phyloP scores from a whole-genome alignment of 2,329 filamentous ascomycete species.

The Torrubiellomyces zombiae region DNA sequence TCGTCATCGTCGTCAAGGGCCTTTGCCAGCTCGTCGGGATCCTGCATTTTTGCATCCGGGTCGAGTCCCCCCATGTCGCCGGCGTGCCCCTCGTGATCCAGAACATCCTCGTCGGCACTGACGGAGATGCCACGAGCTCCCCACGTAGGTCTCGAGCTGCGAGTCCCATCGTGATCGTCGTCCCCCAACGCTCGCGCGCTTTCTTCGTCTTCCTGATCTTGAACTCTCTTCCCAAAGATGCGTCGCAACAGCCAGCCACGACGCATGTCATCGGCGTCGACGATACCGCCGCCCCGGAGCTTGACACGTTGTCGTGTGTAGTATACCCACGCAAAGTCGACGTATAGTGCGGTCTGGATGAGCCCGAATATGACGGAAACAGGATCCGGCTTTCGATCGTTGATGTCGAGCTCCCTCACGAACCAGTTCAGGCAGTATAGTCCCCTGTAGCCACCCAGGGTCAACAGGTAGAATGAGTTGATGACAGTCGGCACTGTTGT shows the following conservation, averaged over 20 bases:
- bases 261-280: constrained; percentile 76
- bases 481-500: constrained; percentile 94
- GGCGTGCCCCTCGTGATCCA: constrained; percentile 32
- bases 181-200: constrained; percentile 30
- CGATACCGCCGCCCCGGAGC: constrained; percentile 68
- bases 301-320: constrained; percentile 87
- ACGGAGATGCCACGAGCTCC: constrained; percentile 48
- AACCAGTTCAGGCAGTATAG: constrained; percentile 93
- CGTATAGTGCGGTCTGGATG: constrained; percentile 75
- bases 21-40: constrained; percentile 46
- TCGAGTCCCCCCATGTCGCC: constrained; percentile 29
- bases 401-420: constrained; percentile 42
- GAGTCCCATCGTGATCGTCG: constrained; percentile 11
- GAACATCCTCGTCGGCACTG: constrained; percentile 44
- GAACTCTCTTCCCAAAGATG: constrained; percentile 48
- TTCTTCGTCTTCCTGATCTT: constrained; percentile 45
- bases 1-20: constrained; percentile 42
- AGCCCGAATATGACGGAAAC: constrained; percentile 74
- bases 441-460: constrained; percentile 72
- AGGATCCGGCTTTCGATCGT: constrained; percentile 43
- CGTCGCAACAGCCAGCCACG: constrained; percentile 71
- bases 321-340: constrained; percentile 96
- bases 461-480: constrained; percentile 86
- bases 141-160: constrained; percentile 35
- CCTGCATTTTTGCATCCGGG: constrained; percentile 48